A percentile compares a stretch with the other conserved stretches of the same genome.
Conservation (phyloP, 257 asterid species). For the Handroanthus guayacan region DNA sequence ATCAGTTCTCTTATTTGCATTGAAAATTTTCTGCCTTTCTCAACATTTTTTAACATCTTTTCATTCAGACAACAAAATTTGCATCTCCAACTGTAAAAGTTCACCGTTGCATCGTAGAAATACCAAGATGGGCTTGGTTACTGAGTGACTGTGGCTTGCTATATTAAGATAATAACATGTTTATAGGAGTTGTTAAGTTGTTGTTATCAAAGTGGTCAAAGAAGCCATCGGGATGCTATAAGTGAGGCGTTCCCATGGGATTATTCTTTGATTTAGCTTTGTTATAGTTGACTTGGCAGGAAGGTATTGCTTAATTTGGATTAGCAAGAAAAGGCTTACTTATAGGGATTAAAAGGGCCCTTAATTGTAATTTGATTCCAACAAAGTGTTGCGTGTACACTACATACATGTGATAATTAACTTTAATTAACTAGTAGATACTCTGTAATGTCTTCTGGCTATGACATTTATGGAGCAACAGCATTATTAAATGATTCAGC, state of each 20-base stretch:
- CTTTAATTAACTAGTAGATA: not conserved
- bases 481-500: too few species aligned
- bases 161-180: not conserved
- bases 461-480: too few species aligned
- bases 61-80: too few species aligned
- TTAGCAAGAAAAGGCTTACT: slow-evolving; percentile 4
- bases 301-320: not conserved
- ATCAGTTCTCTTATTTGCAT: too few species aligned
- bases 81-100: too few species aligned
- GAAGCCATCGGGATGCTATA: not conserved
- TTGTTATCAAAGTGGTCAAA: not conserved
- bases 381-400: not conserved
- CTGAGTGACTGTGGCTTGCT: not conserved
- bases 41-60: too few species aligned
- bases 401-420: not conserved
- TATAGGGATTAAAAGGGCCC: not conserved
- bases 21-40: too few species aligned
- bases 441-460: too few species aligned
- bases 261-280: not conserved
- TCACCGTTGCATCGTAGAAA: too few species aligned
- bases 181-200: not conserved
- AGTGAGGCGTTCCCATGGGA: not conserved
- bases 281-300: slow-evolving; percentile 1
- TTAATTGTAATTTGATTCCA: not conserved
- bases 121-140: not conserved